These are phyloP conservation scores for Houttuynia cordata DNA, from an alignment of 164 flowering plant species.

Conservation along the genomic window DNA sequence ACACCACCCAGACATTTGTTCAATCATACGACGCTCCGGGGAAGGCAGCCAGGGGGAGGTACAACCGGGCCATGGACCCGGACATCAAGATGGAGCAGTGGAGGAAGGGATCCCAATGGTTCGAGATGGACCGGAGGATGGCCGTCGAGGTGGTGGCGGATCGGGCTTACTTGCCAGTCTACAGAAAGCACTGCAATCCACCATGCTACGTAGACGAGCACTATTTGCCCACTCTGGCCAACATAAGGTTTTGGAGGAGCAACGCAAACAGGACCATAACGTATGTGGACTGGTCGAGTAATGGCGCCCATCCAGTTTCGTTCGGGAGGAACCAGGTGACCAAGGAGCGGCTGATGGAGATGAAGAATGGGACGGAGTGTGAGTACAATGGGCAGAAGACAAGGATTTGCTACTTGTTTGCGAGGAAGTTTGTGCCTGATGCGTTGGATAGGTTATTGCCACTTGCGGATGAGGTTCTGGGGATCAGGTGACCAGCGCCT, in stretches of 20 bases:
- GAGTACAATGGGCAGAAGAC: constrained; percentile 38
- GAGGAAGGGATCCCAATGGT: constrained; percentile 85
- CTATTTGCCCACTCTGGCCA: constrained; percentile 59
- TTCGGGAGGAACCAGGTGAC: constrained; percentile 37
- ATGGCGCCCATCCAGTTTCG: constrained; percentile 46
- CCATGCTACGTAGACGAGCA: constrained; percentile 41
- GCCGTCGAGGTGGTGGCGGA: constrained; percentile 41
- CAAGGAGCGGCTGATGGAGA: constrained; percentile 27
- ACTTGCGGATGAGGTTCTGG: constrained; percentile 46
- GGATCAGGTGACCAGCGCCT: constrained; percentile 10
- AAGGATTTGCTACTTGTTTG: constrained; percentile 52
- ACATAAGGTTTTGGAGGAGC: constrained; percentile 17
- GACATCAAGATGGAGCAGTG: constrained; percentile 28
- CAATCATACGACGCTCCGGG: constrained; percentile 37
- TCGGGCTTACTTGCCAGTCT: constrained; percentile 27
- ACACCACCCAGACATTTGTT: constrained; percentile 34
- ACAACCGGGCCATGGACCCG: constrained; percentile 34
- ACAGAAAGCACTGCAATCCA: constrained; percentile 14
- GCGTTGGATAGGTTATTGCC: constrained; percentile 45
- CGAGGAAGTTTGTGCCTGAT: constrained; percentile 54
- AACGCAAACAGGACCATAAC: constrained; percentile 51
- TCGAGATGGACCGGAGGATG: constrained; percentile 38
- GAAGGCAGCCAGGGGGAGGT: constrained; percentile 53
- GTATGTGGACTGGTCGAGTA: constrained; percentile 70
- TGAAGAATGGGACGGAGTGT: constrained; percentile 36